These are phyloP conservation scores for Inga laurina DNA, from an alignment of 306 rosid species.

Conservation along the genomic window DNA sequence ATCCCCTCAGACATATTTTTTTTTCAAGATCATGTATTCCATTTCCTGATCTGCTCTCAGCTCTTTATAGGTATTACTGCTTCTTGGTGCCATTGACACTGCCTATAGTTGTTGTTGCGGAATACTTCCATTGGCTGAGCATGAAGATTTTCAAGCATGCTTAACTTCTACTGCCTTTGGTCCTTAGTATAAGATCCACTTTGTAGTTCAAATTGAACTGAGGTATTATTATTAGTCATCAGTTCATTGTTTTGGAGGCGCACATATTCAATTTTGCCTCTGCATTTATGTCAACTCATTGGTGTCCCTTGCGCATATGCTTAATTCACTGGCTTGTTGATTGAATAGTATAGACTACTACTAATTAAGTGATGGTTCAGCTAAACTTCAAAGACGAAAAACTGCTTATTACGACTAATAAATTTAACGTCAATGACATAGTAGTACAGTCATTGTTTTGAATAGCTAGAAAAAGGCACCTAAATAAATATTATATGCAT, in stretches of 20 bases:
- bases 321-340: background rate
- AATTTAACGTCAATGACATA: background rate
- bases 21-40: background rate
- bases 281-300: background rate
- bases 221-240: background rate
- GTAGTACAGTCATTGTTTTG: background rate
- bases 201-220: too few relatives aligned
- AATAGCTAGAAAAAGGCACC: constrained; percentile 2
- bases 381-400: background rate
- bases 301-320: too few relatives aligned
- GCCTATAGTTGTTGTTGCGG: constrained; percentile 72
- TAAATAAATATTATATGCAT: background rate
- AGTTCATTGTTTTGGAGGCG: constrained; percentile 5
- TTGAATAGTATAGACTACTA: background rate
- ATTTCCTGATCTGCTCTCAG: constrained; percentile 22
- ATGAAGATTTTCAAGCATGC: constrained; percentile 95
- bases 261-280: background rate
- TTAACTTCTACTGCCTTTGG: constrained; percentile 10
- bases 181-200: too few relatives aligned
- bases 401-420: background rate
- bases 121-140: constrained; percentile 87
- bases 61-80: constrained; percentile 67
- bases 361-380: background rate
- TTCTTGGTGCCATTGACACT: constrained; percentile 86
- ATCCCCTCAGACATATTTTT: background rate